Base-by-base conservation (phyloP, 176 grass and related monocot genomes). In the Phragmites australis region DNA sequence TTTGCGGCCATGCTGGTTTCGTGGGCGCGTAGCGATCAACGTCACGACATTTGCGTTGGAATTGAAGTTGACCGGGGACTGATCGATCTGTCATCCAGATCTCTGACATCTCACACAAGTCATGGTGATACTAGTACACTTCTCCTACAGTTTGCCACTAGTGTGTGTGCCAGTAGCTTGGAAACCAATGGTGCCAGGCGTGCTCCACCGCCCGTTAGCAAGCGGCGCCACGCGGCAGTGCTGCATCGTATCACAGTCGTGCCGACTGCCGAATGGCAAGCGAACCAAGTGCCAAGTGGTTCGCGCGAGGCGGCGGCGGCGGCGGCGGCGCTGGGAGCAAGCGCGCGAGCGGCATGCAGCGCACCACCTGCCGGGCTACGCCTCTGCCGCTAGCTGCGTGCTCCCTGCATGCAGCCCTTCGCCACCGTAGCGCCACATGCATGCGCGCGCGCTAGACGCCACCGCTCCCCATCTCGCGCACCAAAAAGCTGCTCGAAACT, bases 1-100 rank as follows among this genome's bases (percentile, higher is more conserved):
- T 22, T 25, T 7, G 30, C 66, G 54, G 58, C 17, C 82, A 85
- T 39, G 87, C 87, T 10, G 54, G 16, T 59, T 45, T 39, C 77
- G 55, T 81, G 82, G 71, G 82, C 45, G 54, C 27, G 32, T 29
- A 54, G 39, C 9, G 82, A 82, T 89, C 87, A 89, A 85, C 45
- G 6, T 48, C 82, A 89, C 77, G 60, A 17, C 62, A 85, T 85
- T 89, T 76, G 70, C 54, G 82, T 60, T 74, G 48, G 31, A n/a
- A 22, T 29, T 7, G 2, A 17, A 14, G 31, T 48, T 18, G 8
- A 37, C 26, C 17, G n/a, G 39, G 22, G 19, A 1, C 17, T 11
- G 2, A 65, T 40, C n/a, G n/a, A n/a, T n/a, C n/a, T n/a, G n/a
- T n/a, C n/a, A n/a, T n/a, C n/a, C n/a, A n/a, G n/a, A n/a, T n/a